Evolutionary conservation across 1,284 basidiomycete genomes (phyloP).

Genomic region (Cutaneotrichosporon dermatis): DNA sequence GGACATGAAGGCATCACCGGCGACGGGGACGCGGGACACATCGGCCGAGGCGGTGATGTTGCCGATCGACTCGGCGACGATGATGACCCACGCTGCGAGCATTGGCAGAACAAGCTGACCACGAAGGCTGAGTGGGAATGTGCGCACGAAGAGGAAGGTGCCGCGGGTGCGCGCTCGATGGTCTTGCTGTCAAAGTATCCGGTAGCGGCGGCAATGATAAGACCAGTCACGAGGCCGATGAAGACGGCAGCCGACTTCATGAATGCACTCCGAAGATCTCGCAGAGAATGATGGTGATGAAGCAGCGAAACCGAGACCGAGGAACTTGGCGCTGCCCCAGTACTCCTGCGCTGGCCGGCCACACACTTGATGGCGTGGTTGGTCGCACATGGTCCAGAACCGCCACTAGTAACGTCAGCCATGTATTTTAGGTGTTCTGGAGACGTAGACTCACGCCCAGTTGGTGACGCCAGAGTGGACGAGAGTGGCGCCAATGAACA

Average conservation of each 20-base stretch:
- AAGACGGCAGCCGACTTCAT: conserved; percentile 36
- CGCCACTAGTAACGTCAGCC: conserved; percentile 14
- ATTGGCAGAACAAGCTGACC: conserved; percentile 34
- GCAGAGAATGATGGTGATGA: conserved; percentile 21
- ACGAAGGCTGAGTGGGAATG: conserved; percentile 25
- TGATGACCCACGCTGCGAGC: conserved; percentile 32
- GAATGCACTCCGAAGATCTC: conserved; percentile 37
- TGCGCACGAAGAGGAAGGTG: conserved; percentile 33
- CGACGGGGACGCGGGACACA: conserved; percentile 26
- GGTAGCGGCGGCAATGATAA: conserved; percentile 32
- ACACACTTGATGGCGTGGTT: conserved; percentile 28
- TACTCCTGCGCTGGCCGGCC: conserved; percentile 17
- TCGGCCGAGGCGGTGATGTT: conserved; percentile 32
- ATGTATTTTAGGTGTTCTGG: neutral
- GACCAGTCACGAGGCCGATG: conserved; percentile 31
- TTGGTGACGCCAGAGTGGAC: conserved; percentile 31
- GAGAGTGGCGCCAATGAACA: conserved; percentile 34
- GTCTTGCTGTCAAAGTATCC: conserved; percentile 28
- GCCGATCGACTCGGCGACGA: conserved; percentile 34
- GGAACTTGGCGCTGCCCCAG: conserved; percentile 30
- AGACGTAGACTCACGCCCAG: conserved; percentile 24
- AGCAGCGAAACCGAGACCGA: conserved; percentile 33
- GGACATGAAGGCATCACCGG: conserved; percentile 25
- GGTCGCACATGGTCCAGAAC: conserved; percentile 23
- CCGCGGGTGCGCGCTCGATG: conserved; percentile 27